Percentiles rank a stretch among this genome's conserved stretches.
Evolutionary conservation across 805 yeast genomes (phyloP).

Genomic region (Kuraishia molischiana): DNA sequence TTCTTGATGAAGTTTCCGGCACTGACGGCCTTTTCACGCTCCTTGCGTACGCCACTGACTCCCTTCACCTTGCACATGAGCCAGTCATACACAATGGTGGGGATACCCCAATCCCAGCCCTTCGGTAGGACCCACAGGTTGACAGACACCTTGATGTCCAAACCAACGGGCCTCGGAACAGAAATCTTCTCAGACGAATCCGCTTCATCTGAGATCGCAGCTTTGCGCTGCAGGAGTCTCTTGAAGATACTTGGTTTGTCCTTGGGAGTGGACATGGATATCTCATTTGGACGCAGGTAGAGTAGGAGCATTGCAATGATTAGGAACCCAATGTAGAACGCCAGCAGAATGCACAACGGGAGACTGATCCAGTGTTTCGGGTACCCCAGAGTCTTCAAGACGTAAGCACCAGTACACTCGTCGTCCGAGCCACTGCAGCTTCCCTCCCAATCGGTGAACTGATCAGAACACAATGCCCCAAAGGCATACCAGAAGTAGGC

Average conservation of each 20-base stretch:
- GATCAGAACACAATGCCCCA: conserved; percentile 50
- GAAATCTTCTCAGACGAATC: neutral
- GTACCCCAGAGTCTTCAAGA: conserved; percentile 43
- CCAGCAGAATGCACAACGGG: conserved; percentile 44
- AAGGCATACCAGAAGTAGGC: conserved; percentile 66
- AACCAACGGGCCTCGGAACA: neutral
- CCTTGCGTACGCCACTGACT: neutral
- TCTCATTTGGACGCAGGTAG: conserved; percentile 32
- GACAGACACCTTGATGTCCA: neutral
- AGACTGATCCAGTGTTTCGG: conserved; percentile 46
- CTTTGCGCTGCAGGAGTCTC: neutral
- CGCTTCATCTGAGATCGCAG: neutral
- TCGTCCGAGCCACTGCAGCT: conserved; percentile 33
- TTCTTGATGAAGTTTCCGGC: neutral
- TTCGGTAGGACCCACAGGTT: conserved; percentile 5
- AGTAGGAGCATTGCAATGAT: conserved; percentile 31
- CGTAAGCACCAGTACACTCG: conserved; percentile 37
- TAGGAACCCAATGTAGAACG: conserved; percentile 44
- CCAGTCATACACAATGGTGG: conserved; percentile 2
- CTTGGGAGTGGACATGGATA: conserved; percentile 26
- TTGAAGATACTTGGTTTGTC: conserved; percentile 6
- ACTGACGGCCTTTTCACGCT: neutral
- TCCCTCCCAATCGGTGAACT: conserved; percentile 47
- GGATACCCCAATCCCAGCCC: conserved; percentile 1
- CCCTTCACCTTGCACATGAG: neutral